phyloP scores from a whole-genome alignment of 1,284 basidiomycete species.

The Megacollybia platyphylla region DNA sequence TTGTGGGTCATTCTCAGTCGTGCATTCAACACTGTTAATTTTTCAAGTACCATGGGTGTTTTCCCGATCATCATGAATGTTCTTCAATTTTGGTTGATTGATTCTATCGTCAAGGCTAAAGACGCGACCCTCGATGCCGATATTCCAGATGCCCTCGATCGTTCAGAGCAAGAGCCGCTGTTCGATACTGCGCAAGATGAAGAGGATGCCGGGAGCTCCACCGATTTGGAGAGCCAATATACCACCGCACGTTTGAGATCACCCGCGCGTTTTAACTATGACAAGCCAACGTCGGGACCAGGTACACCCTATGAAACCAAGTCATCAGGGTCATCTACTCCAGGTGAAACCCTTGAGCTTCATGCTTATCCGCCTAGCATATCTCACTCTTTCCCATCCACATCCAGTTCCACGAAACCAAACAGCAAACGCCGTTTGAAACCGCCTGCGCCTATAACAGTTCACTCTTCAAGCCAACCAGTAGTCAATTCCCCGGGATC shows the following conservation, averaged over 20 bases:
- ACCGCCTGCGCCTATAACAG: constrained; percentile 16
- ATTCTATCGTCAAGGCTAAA: constrained; percentile 72
- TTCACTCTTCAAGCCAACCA: constrained; percentile 1
- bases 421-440: constrained; percentile 26
- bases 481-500: constrained; percentile 8
- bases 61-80: constrained; percentile 93
- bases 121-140: constrained; percentile 24
- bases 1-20: constrained; percentile 40
- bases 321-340: constrained; percentile 16
- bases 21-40: constrained; percentile 3
- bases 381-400: constrained; percentile 24
- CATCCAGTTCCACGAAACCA: constrained; percentile 17
- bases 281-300: constrained; percentile 16
- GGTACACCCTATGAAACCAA: constrained; percentile 20
- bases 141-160: constrained; percentile 17
- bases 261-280: constrained; percentile 15
- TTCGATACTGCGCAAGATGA: constrained; percentile 36
- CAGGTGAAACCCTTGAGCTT: constrained; percentile 16
- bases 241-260: constrained; percentile 21
- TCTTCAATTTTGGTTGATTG: constrained; percentile 80
- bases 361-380: constrained; percentile 55
- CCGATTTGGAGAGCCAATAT: constrained; percentile 34
- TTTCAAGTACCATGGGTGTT: constrained; percentile 71
- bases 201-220: constrained; percentile 25
- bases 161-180: constrained; percentile 45